Evolutionary conservation across 1,284 basidiomycete genomes (phyloP), one percentile per base, ranked within the genome.

Genomic region (Macrocybe sp.): DNA sequence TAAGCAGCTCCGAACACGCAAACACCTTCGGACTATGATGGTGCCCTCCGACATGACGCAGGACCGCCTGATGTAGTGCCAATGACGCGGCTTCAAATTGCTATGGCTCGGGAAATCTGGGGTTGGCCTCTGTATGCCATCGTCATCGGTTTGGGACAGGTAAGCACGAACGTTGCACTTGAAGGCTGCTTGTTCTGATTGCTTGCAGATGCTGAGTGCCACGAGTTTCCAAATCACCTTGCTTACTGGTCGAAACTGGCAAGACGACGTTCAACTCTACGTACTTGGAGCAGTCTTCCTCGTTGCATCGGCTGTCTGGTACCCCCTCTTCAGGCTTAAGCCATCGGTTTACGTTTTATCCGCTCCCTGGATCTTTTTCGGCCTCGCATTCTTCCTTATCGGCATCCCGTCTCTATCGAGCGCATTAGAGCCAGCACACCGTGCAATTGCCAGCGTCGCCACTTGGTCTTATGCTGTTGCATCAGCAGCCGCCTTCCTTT

Each of bases 201-300:
- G n/a, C 54, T 55, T 40, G 5, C 50, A 85, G 77, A 89, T 90
- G 82, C 64, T 90, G 54, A 82, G 83, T 52, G 86, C 88, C 35
- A 93, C 92, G n/a, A 94, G 92, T 62, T 96, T 95, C 81, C 92
- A 96, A 69, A 87, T 95, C 58, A 93, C 90, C 16, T 71, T 95
- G 29, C 75, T 95, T 34, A 86, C 89, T 22, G 92, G 92, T 47
- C 81, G 85, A 59, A 92, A 90, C 59, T 91, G 83, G 67, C 83
- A 92, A 62, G 80, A 83, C 50, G 75, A 87, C 57, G 56, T 89
- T 32, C 88, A 93, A 61, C 76, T 94, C n/a, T 96, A 95, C 62
- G 89, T 95, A 46, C 81, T 96, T 28, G 89, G 92, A 48, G 81
- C 78, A 52, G 76, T 96, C 55, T 95, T 95, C 74, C 71, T 93